These are phyloP conservation scores for Whalleya microplaca DNA, from an alignment of 2,329 filamentous ascomycete species.

Conservation along the genomic window DNA sequence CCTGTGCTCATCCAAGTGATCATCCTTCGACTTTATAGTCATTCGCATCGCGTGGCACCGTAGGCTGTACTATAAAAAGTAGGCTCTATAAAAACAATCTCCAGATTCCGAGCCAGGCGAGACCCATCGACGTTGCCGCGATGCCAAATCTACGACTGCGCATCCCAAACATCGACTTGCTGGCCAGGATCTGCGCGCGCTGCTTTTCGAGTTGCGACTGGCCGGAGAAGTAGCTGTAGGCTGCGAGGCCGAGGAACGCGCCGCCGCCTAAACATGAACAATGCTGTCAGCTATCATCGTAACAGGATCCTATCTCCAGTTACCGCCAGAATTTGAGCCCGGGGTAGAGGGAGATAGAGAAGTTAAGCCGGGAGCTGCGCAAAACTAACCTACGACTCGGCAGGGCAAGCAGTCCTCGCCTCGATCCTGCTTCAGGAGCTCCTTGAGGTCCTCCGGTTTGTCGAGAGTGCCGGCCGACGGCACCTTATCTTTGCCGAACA, in stretches of 20 bases:
- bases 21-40: background rate
- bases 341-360: background rate
- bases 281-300: conserved; percentile 10
- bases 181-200: conserved; percentile 66
- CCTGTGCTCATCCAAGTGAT: background rate
- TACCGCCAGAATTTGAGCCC: background rate
- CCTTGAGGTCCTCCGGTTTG: conserved; percentile 64
- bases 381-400: conserved; percentile 67
- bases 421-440: conserved; percentile 58
- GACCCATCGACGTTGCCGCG: conserved; percentile 65
- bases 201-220: conserved; percentile 72
- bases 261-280: conserved; percentile 60
- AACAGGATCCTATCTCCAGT: background rate
- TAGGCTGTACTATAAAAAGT: too few species aligned
- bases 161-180: conserved; percentile 73
- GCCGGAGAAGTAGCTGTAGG: conserved; percentile 78
- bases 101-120: conserved; percentile 73
- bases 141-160: conserved; percentile 70
- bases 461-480: conserved; percentile 58
- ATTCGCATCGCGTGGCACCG: background rate
- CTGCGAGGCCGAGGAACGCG: conserved; percentile 75
- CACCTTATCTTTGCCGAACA: conserved; percentile 52
- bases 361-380: background rate
- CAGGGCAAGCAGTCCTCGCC: conserved; percentile 73
- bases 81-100: conserved; percentile 65